Evolutionary conservation across 108 stramenopile genomes (phyloP).

Genomic region (Cyclotella kingstonii): DNA sequence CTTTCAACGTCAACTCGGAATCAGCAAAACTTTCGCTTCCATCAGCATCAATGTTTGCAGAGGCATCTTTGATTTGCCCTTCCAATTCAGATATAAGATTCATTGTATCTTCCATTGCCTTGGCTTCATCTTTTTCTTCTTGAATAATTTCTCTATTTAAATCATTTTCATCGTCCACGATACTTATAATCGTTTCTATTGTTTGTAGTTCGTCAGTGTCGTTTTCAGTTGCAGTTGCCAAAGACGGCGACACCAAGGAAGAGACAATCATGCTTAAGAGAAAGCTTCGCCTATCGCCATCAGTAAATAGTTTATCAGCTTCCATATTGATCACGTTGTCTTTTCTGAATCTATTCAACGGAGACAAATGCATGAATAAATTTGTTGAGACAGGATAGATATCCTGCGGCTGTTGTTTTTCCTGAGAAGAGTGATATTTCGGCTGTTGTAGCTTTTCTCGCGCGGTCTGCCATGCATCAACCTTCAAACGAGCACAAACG

Average conservation of each 20-base stretch:
- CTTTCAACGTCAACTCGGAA: conserved; percentile 7
- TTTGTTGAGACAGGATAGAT: too few species aligned
- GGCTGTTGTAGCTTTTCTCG: too few species aligned
- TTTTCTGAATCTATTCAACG: too few species aligned
- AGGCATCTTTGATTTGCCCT: conserved; percentile 21
- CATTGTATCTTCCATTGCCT: conserved; percentile 33
- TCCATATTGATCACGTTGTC: too few species aligned
- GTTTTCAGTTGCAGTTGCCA: neutral
- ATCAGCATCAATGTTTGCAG: conserved; percentile 19
- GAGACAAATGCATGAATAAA: too few species aligned
- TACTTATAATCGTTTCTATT: conserved; percentile 11
- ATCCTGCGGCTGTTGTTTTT: too few species aligned
- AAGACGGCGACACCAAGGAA: neutral
- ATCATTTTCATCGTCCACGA: conserved; percentile 30
- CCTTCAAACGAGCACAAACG: too few species aligned
- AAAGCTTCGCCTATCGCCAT: neutral
- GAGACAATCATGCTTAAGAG: neutral
- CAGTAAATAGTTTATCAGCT: too few species aligned
- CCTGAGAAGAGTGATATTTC: too few species aligned
- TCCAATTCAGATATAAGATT: conserved; percentile 30
- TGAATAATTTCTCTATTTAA: conserved; percentile 12
- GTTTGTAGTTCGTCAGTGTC: conserved; percentile 2
- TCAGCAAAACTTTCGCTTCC: conserved; percentile 5
- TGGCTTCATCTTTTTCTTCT: conserved; percentile 33
- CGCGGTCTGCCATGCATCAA: too few species aligned